Conservation (phyloP, 2,329 filamentous ascomycete species). For the Diaporthe velutina region DNA sequence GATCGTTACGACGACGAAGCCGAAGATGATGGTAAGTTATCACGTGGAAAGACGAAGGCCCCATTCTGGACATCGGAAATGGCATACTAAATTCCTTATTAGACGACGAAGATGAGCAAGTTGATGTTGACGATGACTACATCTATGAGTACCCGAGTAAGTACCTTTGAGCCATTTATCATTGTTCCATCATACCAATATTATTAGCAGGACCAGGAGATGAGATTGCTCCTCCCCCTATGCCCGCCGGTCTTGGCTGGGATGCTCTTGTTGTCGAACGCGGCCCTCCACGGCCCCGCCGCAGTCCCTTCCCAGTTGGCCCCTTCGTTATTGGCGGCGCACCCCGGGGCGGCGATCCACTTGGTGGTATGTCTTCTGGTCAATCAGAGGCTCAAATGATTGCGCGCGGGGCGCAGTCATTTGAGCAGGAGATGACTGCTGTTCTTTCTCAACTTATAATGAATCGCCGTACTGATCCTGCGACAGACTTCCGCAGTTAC, state of each 20-base stretch:
- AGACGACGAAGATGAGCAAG: conserved; percentile 78
- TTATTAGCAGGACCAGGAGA: conserved; percentile 49
- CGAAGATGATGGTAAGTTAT: conserved; percentile 72
- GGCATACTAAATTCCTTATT: conserved; percentile 53
- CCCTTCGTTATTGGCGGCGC: conserved; percentile 68
- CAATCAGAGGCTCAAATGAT: conserved; percentile 30
- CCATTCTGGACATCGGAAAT: not conserved
- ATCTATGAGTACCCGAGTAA: conserved; percentile 71
- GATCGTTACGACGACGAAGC: conserved; percentile 59
- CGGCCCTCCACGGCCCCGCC: conserved; percentile 66
- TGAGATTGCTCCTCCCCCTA: conserved; percentile 57
- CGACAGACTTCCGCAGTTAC: conserved; percentile 61
- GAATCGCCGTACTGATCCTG: conserved; percentile 40
- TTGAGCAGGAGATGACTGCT: conserved; percentile 34
- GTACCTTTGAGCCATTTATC: conserved; percentile 45
- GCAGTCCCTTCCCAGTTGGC: conserved; percentile 71
- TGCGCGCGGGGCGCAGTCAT: conserved; percentile 26
- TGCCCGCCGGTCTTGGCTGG: conserved; percentile 67
- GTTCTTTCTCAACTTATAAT: conserved; percentile 34
- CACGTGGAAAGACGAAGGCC: not conserved
- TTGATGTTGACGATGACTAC: conserved; percentile 77
- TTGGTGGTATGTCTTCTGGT: conserved; percentile 59
- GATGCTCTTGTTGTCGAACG: conserved; percentile 67
- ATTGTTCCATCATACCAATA: conserved; percentile 13
- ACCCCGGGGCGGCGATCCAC: conserved; percentile 60